Base-by-base conservation (phyloP, 805 yeast species). In the Zygosaccharomyces rouxii region DNA sequence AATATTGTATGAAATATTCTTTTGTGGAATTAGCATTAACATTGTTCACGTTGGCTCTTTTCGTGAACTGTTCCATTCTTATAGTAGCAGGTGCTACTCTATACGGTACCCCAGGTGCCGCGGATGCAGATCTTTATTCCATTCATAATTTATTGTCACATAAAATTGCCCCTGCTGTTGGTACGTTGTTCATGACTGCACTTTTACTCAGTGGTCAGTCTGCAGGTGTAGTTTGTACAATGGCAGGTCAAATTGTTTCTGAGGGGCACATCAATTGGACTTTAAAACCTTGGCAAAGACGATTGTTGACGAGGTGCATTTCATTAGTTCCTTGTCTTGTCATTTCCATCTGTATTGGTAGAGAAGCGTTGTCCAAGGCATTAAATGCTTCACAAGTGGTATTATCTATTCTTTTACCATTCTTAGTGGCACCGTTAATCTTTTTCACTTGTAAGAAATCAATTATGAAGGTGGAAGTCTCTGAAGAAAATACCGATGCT, bases 141-240 rank as follows among this genome's bases (percentile, higher is more conserved):
- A 86, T 90, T 52, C 84, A 89, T 64, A 74, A 75, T 18, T 69
- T 89, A 57, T 72, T 90, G 25, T 71, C 81, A 3, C 49, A 64
- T 16, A 78, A 74, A 44, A 71, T 90, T 35, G 84, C 95, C 0
- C 80, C 84, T 2, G 80, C 79, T 7, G 95, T 89, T 0, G 97
- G 97, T 23, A 81, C 88, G 0, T 67, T 89, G 0, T 90, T 90
- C 69, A 89, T 89, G 77, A 64, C 88, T 46, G 97, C 97, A 0
- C 72, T 90, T 57, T 71, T 90, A 35, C 78, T 86, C 50, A 84
- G 94, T 49, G 97, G 97, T 5, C 89, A 86, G 60, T 84, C 90
- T 40, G 96, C 97, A 0, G 96, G 97, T 42, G 81, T 90, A 38
- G 90, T 89, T 2, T 89, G 97, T 64, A 90, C 97, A 0, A 84